Evolutionary conservation across 345 rosid genomes (phyloP).

Genomic region (Gossypium anomalum): DNA sequence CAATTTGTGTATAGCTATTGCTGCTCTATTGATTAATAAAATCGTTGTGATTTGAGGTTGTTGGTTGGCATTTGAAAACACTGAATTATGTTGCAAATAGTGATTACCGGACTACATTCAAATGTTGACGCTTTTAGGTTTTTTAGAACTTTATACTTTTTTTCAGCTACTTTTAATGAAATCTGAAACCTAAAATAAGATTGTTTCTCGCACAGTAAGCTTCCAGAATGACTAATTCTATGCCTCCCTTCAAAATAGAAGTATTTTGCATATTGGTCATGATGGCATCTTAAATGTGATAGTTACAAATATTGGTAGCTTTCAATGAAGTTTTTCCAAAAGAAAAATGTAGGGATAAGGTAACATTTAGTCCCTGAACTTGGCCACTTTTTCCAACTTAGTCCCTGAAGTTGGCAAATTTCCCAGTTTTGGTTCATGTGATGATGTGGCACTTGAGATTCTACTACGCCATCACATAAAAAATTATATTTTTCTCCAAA

Average conservation of each 20-base stretch:
- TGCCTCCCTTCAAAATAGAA: slow-evolving; percentile 9
- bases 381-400: no score
- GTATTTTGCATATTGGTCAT: neutral
- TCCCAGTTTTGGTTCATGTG: no score
- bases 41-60: slow-evolving; percentile 11
- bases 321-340: slow-evolving; percentile 2
- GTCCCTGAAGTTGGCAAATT: no score
- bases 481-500: no score
- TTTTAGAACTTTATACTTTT: neutral
- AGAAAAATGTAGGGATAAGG: neutral
- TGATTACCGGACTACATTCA: neutral
- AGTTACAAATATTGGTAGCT: slow-evolving; percentile 1
- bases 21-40: slow-evolving; percentile 21
- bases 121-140: neutral
- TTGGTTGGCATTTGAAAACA: slow-evolving; percentile 7
- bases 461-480: no score
- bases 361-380: no score
- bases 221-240: neutral
- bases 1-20: slow-evolving; percentile 26
- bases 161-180: neutral
- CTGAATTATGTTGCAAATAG: neutral
- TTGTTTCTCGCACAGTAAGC: neutral
- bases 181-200: neutral
- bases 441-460: no score
- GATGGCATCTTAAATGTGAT: slow-evolving; percentile 9